Evolutionary conservation across 805 yeast genomes (phyloP), one percentile per base, ranked within the genome.

Genomic region (Metschnikowia lunata): DNA sequence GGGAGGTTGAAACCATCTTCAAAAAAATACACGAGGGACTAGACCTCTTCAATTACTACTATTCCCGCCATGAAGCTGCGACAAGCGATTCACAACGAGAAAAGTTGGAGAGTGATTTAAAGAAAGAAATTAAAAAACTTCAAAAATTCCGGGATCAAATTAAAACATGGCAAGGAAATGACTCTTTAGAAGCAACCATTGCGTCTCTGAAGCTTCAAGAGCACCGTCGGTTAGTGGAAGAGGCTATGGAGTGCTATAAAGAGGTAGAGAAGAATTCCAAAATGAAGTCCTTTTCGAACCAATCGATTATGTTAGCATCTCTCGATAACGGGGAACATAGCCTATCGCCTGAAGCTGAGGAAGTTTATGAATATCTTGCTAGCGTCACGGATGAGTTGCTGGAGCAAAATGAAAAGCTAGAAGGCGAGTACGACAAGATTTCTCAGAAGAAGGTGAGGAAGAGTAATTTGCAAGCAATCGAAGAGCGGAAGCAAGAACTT

Each of bases 131-230:
- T 52, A 71, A 71, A 49, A 67, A 69, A 48, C 60, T 71, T 40
- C 76, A 71, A 48, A 71, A 70, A 57, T 67, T 66, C 46, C 64
- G 76, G 51, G 76, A 71, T 46, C 71, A 69, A 48, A 71, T 71
- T 50, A 71, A 71, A 44, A 65, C 61, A 35, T 71, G 76, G 76
- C 74, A 69, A 49, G 68, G 64, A 55, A 59, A 56, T 30, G 58
- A 54, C 26, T 41, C 57, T 11, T 50, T 54, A 29, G 58, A 54
- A 37, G 56, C 56, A 14, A 51, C 56, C 30, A 54, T 54, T 34
- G 56, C 58, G 2, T 48, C 58, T 12, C 56, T 36, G 49, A 49
- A 55, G 30, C 47, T 54, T 29, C 66, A 62, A 33, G 74, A 69
- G 40, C 66, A 69, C 47, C 62, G 72, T 43, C 56, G 62, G 46